These are phyloP conservation scores for Wickerhamiella bombiphila DNA, from an alignment of 805 yeast genomes.

Conservation along the genomic window DNA sequence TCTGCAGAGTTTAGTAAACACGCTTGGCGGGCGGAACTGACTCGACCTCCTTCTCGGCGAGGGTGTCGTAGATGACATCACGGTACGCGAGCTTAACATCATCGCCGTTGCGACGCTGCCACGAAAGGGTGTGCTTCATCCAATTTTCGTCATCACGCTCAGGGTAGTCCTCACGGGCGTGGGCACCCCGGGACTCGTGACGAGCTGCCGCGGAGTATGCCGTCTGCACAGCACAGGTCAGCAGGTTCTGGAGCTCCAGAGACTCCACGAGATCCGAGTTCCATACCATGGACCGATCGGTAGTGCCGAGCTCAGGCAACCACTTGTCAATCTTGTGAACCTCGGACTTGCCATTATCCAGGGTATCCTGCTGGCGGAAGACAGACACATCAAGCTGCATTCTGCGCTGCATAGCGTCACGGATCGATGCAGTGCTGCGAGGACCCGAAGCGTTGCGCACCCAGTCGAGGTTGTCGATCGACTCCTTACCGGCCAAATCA, in stretches of 20 bases:
- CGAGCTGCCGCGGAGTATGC: constrained; percentile 90
- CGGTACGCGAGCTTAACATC: constrained; percentile 69
- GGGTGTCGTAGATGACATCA: constrained; percentile 64
- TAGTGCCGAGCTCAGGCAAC: constrained; percentile 63
- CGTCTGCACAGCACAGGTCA: constrained; percentile 94
- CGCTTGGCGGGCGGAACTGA: constrained; percentile 95
- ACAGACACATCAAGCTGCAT: constrained; percentile 97
- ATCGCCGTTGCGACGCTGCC: constrained; percentile 65
- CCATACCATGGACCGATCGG: constrained; percentile 98
- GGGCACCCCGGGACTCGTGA: constrained; percentile 97
- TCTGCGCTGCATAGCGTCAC: constrained; percentile 83
- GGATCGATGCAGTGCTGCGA: constrained; percentile 70
- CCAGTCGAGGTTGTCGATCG: constrained; percentile 79
- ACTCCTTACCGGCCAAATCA: constrained; percentile 45
- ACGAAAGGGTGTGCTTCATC: constrained; percentile 95
- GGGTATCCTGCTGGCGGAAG: constrained; percentile 82
- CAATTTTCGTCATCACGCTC: constrained; percentile 90
- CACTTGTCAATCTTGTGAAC: constrained; percentile 62
- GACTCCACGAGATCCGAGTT: constrained; percentile 94
- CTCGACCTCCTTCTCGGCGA: constrained; percentile 86
- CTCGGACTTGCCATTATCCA: constrained; percentile 79
- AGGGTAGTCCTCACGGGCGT: constrained; percentile 96
- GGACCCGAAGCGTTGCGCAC: constrained; percentile 77
- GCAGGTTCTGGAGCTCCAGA: constrained; percentile 85
- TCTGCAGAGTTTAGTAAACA: constrained; percentile 46